A percentile compares a stretch with the other conserved stretches of the same genome.
phyloP scores from a whole-genome alignment of 75 land plant species.

The Selaginella tamariscina region DNA sequence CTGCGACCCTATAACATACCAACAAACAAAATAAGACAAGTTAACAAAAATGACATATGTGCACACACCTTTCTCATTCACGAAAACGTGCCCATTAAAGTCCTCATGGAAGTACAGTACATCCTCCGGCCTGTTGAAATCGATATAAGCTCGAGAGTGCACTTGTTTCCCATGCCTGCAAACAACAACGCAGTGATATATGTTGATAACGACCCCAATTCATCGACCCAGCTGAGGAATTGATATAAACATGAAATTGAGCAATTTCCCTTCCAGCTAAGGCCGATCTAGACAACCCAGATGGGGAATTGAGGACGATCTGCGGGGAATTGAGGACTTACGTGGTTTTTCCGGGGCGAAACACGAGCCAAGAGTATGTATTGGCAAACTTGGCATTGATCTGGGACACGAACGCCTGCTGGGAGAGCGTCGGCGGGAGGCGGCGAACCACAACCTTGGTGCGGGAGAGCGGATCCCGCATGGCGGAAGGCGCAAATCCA shows the following conservation, averaged over 20 bases:
- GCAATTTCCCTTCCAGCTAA: neutral
- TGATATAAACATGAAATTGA: neutral
- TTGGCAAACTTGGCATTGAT: constrained; percentile 49
- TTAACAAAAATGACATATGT: neutral
- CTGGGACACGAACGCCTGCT: constrained; percentile 43
- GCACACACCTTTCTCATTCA: constrained; percentile 65
- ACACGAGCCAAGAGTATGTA: constrained; percentile 42
- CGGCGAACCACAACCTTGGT: constrained; percentile 83
- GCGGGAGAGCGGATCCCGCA: constrained; percentile 62
- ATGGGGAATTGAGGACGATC: too few relatives aligned
- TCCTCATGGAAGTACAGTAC: constrained; percentile 74
- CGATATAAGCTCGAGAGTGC: constrained; percentile 64
- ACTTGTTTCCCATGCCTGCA: constrained; percentile 35
- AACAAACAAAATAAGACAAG: neutral
- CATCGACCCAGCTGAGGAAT: neutral
- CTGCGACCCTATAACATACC: constrained; percentile 45
- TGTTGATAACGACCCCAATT: neutral
- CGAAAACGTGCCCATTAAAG: constrained; percentile 81
- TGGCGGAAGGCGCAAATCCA: constrained; percentile 16
- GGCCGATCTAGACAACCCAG: neutral
- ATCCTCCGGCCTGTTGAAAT: constrained; percentile 67
- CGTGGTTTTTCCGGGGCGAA: constrained; percentile 61
- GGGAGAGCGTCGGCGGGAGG: constrained; percentile 64
- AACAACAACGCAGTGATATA: neutral
- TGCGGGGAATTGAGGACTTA: too few relatives aligned